Evolutionary conservation across 768 basidiomycete genomes (phyloP), one percentile per base, ranked within the genome.

Genomic region (Mycena haematopus): DNA sequence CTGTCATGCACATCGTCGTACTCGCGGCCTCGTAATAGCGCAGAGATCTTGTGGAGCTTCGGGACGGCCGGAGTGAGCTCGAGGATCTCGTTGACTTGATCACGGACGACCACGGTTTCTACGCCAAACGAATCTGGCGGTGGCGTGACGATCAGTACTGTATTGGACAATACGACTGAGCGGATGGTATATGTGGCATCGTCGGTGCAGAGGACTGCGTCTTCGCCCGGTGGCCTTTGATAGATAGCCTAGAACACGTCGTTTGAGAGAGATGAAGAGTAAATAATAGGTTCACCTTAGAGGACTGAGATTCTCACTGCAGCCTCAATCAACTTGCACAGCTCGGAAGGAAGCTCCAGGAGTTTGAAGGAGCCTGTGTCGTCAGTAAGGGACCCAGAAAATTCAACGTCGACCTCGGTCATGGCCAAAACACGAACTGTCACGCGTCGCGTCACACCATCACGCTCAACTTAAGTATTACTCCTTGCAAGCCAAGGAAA

Each of bases 81-180:
- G 52, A 99, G 75, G 51, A 98, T 82, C 68, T 97, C 90, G 68
- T 87, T 89, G 33, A 95, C 77, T 67, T 90, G 88, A 66, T 95
- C 92, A 54, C 89, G 85, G 54, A 97, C 89, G 56, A 90, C 83
- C 11, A 92, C 78, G 1, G 77, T n/a, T n/a, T n/a, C n/a, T n/a
- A 76, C 72, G n/a, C 72, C 66, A n/a, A 70, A 71, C 14, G 70
- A 71, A 8, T 73, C 69, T 29, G 73, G 60, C 29, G 73, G 46
- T 67, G 86, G 78, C 3, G 87, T 87, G 62, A 91, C 80, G 46
- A 98, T 84, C 14, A 95, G 79, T 35, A 96, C 77, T 0, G 94
- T 89, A 74, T 99, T 99, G 19, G 95, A 97, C 50, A 97, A 79
- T 10, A 83, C 82, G n/a, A 99, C 89, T 0, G 95, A 91, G 58